Conservation (phyloP, 768 basidiomycete genomes). For the Mycena olivaceomarginata region DNA sequence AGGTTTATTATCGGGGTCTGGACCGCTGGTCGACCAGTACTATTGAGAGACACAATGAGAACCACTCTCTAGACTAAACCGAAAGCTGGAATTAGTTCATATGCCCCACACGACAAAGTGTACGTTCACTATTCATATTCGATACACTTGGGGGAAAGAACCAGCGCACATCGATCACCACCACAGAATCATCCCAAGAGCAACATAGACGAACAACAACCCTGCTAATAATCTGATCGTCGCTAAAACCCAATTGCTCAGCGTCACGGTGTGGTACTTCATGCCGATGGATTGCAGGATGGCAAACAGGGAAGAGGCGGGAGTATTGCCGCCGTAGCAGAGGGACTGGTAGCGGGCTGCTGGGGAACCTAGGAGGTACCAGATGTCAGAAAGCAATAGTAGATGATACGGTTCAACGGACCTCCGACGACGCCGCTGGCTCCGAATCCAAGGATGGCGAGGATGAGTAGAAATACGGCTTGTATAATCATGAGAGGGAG, state of each 20-base stretch:
- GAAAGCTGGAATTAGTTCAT: too few relatives aligned
- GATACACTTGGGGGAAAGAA: too few relatives aligned
- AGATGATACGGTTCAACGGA: conserved; percentile 17
- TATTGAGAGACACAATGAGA: too few relatives aligned
- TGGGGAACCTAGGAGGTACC: conserved; percentile 45
- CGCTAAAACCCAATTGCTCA: conserved; percentile 81
- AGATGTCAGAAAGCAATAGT: not conserved
- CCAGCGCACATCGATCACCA: not conserved
- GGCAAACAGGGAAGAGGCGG: conserved; percentile 46
- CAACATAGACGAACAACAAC: conserved; percentile 39
- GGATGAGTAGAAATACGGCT: conserved; percentile 53
- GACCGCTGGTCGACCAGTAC: too few relatives aligned
- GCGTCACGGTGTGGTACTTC: conserved; percentile 63
- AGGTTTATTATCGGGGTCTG: too few relatives aligned
- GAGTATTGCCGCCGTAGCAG: conserved; percentile 51
- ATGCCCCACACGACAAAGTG: too few relatives aligned
- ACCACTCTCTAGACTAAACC: too few relatives aligned
- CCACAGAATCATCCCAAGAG: not conserved
- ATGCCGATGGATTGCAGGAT: conserved; percentile 50
- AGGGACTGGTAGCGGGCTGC: conserved; percentile 49
- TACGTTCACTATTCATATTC: too few relatives aligned
- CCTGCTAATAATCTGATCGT: conserved; percentile 55
- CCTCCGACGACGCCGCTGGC: conserved; percentile 46
- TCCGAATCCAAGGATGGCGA: conserved; percentile 46
- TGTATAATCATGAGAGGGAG: conserved; percentile 49